phyloP scores from a whole-genome alignment of 441 rosid genomes.

The Euphorbia schlechtendalii region DNA sequence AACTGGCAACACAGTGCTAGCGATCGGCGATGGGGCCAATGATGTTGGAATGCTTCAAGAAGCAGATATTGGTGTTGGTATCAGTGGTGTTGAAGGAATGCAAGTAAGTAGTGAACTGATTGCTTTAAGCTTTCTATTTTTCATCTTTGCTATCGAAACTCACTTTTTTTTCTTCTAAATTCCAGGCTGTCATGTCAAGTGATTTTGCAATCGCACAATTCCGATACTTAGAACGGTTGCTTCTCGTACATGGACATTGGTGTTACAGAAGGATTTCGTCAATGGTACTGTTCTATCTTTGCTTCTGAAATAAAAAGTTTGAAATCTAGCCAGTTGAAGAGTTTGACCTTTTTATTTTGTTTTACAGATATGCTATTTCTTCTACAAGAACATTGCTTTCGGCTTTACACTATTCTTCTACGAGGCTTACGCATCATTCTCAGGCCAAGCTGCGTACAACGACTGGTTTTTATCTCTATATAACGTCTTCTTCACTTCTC shows the following conservation, averaged over 20 bases:
- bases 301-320: no score
- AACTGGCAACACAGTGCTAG: conserved; percentile 66
- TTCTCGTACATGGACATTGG: conserved; percentile 96
- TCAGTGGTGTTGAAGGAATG: conserved; percentile 94
- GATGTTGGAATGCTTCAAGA: conserved; percentile 99
- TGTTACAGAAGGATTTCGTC: conserved; percentile 90
- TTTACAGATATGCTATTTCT: conserved; percentile 88
- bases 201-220: conserved; percentile 86
- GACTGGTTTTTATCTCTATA: conserved; percentile 83
- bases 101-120: conserved; percentile 44
- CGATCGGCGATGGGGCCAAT: conserved; percentile 90
- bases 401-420: conserved; percentile 87
- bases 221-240: conserved; percentile 72
- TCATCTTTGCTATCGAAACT: not conserved
- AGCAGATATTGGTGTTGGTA: conserved; percentile 90
- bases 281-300: conserved; percentile 68
- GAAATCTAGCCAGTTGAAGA: conserved; percentile 7
- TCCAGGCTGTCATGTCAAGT: conserved; percentile 91
- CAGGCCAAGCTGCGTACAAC: conserved; percentile 77
- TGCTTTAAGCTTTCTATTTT: not conserved
- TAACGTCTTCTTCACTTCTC: conserved; percentile 93
- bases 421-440: conserved; percentile 78
- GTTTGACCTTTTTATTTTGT: conserved; percentile 13
- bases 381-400: conserved; percentile 89
- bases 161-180: conserved; percentile 11